Evolutionary conservation across 352 stramenopile species (phyloP), one percentile per base, ranked within the genome.

Genomic region (Globisporangium rhizosaccharum): DNA sequence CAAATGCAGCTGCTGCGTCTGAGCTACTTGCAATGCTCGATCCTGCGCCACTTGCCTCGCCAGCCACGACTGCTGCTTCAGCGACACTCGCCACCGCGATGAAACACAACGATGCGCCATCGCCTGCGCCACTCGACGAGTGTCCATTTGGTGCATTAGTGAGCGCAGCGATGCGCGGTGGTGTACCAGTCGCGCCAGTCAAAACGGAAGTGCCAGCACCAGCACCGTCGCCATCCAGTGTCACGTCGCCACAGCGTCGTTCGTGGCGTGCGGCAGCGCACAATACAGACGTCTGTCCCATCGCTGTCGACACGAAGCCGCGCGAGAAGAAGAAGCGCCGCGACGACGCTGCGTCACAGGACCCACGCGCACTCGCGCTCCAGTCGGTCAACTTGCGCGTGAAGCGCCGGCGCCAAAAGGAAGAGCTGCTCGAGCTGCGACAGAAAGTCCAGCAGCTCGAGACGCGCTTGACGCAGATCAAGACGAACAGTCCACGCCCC

Each of bases 371-470:
- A 28, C 56, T 61, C 0, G 56, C 56, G 25, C 47, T 61, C 5
- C 56, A 61, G 17, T 41, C 56, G 9, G 50, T 57, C 30, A 63
- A 59, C 28, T 15, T 57, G 26, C 57, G 57, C 37, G 57, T 57
- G 36, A 63, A 61, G 37, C 56, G 56, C 6, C 23, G 56, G 26
- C 41, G 52, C 4, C 57, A 59, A 18, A 57, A 59, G 20, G 52
- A 63, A 17, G 57, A 63, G 17, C 51, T 63, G 28, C 44, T 63
- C 2, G 49, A 63, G 41, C 51, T 63, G 14, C 57, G 57, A 14
- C 39, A 60, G 37, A 63, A 63, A 18, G 57, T 63, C 20, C 57
- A 63, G 39, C 50, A 63, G 28, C 49, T 63, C 28, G 57, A 63
- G 30, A 44, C 51, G 18, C 57, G 57, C 26, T 12, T 63, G 18